Base-by-base conservation (phyloP, 768 basidiomycete genomes). In the Cyclocybe aegerita region DNA sequence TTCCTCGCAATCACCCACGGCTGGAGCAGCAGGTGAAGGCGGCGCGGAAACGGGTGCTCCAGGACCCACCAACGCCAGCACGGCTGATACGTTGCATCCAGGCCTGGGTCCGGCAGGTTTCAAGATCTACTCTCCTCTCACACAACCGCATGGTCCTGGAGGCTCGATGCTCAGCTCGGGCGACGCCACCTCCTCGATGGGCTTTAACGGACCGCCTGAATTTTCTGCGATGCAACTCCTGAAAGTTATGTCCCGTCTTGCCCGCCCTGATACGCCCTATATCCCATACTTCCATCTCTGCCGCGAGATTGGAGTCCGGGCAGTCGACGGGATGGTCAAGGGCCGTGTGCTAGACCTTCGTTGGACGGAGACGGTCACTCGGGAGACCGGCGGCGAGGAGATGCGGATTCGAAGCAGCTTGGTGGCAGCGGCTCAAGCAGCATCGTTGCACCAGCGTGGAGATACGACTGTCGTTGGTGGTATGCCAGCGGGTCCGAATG, bases 271-370 rank as follows among this genome's bases (percentile, higher is more conserved):
- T 39, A 77, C 81, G 43, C 77, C 72, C 9, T 82, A 85, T 54
- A 72, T 93, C 43, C 79, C 87, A 1, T 93, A 93, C 65, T 93
- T 93, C 66, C 71, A 85, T 53, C 76, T 93, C 10, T 93, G 90
- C 60, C 77, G 88, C 36, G 89, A 93, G 65, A 69, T 93, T n/a
- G 91, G 91, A 3, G 88, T 88, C 40, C 76, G 82, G 7, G 87
- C 88, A 4, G 88, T 93, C 7, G 91, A 93, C 61, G 90, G 87
- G 23, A 88, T 93, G 88, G 80, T 93, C 41, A 83, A 84, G 53
- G 88, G 84, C 1, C 77, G 84, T 46, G 81, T 93, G 43, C 66
- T 90, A 47, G 87, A 90, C 62, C 63, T 90, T 56, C 74, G 88
- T 45, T 90, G 88, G 88, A 88, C 85, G 43, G 86, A 88, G 54